Evolutionary conservation across 371 early-diverging fungal species (phyloP).

Genomic region (Nematocida displodere): DNA sequence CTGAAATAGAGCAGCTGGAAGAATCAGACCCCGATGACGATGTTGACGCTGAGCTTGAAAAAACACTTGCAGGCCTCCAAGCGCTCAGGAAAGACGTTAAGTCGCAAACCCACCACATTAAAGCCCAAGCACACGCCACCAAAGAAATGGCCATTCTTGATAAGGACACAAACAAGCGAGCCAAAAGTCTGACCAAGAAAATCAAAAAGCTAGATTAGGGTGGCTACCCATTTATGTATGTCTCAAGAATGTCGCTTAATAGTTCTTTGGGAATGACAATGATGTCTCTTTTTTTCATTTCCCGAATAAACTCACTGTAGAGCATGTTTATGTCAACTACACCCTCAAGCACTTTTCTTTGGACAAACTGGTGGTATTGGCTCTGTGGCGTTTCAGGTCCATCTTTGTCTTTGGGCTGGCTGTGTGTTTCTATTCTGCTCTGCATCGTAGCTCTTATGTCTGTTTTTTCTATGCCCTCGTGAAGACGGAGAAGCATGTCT

Average conservation of each 20-base stretch:
- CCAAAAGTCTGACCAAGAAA: slow-evolving; percentile 27
- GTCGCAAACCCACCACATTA: slow-evolving; percentile 38
- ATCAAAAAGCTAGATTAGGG: slow-evolving; percentile 22
- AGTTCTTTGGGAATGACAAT: slow-evolving; percentile 36
- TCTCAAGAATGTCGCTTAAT: slow-evolving; percentile 19
- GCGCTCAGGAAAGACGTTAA: slow-evolving; percentile 14
- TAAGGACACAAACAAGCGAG: slow-evolving; percentile 32
- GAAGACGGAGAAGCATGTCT: background rate
- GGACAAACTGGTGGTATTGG: slow-evolving; percentile 39
- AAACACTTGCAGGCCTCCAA: slow-evolving; percentile 39
- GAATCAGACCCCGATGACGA: slow-evolving; percentile 4
- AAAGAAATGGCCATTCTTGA: slow-evolving; percentile 45
- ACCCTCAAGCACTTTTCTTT: background rate
- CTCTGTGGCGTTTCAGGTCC: background rate
- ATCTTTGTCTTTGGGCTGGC: background rate
- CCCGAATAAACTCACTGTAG: slow-evolving; percentile 18
- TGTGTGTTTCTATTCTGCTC: background rate
- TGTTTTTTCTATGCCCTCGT: slow-evolving; percentile 9
- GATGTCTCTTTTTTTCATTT: slow-evolving; percentile 24
- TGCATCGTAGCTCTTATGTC: slow-evolving; percentile 17
- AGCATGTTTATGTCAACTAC: slow-evolving; percentile 9
- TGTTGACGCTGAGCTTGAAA: slow-evolving; percentile 38
- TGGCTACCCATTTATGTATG: slow-evolving; percentile 22
- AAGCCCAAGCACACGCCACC: slow-evolving; percentile 35
- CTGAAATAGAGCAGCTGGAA: slow-evolving; percentile 10